A percentile compares a stretch with the other conserved stretches of the same genome.
These are phyloP conservation scores for Globisporangium barbulae DNA, from an alignment of 352 stramenopile species.

Conservation along the genomic window DNA sequence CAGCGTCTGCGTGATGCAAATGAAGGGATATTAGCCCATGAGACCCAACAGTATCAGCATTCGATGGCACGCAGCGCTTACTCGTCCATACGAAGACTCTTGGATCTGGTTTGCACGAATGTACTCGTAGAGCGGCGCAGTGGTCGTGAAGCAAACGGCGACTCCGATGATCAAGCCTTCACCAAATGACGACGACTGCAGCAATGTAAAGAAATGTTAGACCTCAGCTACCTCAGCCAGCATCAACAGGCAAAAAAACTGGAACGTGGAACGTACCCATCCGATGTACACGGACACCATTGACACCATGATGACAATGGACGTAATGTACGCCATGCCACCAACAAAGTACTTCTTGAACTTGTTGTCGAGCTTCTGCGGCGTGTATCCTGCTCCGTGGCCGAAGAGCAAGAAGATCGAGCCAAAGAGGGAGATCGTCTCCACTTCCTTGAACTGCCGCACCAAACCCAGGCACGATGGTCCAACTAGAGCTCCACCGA, in stretches of 20 bases:
- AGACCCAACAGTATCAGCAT: background rate
- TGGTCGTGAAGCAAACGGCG: slow-evolving; percentile 81
- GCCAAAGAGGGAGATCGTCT: slow-evolving; percentile 93
- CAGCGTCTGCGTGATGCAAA: slow-evolving; percentile 45
- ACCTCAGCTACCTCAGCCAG: background rate
- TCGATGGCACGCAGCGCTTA: slow-evolving; percentile 21
- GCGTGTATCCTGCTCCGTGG: slow-evolving; percentile 74
- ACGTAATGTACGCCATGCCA: slow-evolving; percentile 68
- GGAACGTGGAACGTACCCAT: slow-evolving; percentile 36
- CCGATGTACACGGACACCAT: slow-evolving; percentile 69
- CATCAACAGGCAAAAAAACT: background rate
- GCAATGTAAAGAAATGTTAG: slow-evolving; percentile 2
- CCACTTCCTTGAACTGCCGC: slow-evolving; percentile 88
- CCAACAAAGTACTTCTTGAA: slow-evolving; percentile 73
- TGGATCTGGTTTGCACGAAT: slow-evolving; percentile 80
- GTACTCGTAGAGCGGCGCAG: slow-evolving; percentile 77
- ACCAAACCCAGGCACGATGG: slow-evolving; percentile 87
- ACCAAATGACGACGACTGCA: slow-evolving; percentile 58
- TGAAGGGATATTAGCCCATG: background rate
- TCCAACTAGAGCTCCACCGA: slow-evolving; percentile 88
- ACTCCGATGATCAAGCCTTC: slow-evolving; percentile 78
- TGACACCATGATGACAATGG: slow-evolving; percentile 68
- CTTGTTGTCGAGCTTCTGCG: slow-evolving; percentile 59
- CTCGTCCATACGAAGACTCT: slow-evolving; percentile 72
- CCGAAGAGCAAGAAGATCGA: slow-evolving; percentile 93